Conservation (phyloP, 176 grass and related monocot species). For the Cenchrus fungigraminus region DNA sequence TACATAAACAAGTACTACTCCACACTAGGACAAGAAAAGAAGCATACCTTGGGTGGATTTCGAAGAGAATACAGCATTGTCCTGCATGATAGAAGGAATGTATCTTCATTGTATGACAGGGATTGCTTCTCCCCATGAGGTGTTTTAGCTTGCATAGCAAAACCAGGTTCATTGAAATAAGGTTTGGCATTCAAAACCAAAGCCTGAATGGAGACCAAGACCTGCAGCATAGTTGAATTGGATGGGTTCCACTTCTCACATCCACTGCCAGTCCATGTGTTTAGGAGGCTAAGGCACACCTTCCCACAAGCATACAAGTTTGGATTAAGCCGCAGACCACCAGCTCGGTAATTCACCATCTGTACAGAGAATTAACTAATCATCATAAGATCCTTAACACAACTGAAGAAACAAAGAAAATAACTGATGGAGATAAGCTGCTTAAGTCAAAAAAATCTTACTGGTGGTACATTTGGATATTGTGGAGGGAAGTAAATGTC, state of each 20-base stretch:
- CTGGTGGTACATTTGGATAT: conserved; percentile 78
- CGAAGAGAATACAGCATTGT: conserved; percentile 85
- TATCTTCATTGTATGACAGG: conserved; percentile 76
- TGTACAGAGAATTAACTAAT: conserved; percentile 35
- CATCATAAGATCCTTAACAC: conserved; percentile 4
- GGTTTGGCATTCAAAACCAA: conserved; percentile 89
- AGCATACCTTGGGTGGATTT: conserved; percentile 73
- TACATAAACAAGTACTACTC: conserved; percentile 10
- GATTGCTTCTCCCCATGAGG: conserved; percentile 72
- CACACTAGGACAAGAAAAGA: conserved; percentile 27
- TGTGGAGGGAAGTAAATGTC: conserved; percentile 84
- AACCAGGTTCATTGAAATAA: conserved; percentile 89
- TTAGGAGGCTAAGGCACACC: conserved; percentile 94
- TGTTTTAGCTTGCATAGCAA: conserved; percentile 54
- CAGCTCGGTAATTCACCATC: conserved; percentile 83
- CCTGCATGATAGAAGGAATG: conserved; percentile 83
- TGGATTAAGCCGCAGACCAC: conserved; percentile 90
- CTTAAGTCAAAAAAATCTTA: conserved; percentile 45
- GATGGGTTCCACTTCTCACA: conserved; percentile 78
- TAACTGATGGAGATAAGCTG: background rate
- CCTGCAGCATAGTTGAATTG: conserved; percentile 81
- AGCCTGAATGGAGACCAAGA: conserved; percentile 89
- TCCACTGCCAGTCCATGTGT: conserved; percentile 79
- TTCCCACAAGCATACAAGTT: conserved; percentile 88
- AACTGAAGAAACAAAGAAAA: conserved; percentile 26